These are phyloP conservation scores for Cryptosporidium felis DNA, from an alignment of 169 alveolate species.

Conservation along the genomic window DNA sequence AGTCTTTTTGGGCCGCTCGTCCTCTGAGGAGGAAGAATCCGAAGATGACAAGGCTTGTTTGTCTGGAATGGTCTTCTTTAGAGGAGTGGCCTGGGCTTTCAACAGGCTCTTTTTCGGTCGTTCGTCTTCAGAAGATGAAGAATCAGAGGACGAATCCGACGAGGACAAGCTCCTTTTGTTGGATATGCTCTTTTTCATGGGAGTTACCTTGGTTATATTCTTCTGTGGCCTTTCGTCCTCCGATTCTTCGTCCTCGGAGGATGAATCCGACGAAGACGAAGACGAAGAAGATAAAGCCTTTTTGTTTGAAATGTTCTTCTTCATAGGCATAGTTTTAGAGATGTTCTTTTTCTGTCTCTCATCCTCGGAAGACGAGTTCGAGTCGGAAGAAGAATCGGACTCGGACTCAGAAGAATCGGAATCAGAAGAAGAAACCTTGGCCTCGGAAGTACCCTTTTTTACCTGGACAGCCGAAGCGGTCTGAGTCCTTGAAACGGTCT, in stretches of 20 bases:
- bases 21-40: neutral
- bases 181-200: slow-evolving; percentile 6
- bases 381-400: neutral
- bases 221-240: slow-evolving; percentile 7
- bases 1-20: neutral
- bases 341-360: neutral
- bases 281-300: neutral
- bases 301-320: neutral
- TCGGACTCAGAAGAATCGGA: slow-evolving; percentile 21
- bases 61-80: neutral
- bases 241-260: slow-evolving; percentile 2
- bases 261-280: slow-evolving; percentile 18
- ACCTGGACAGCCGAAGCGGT: too few relatives aligned
- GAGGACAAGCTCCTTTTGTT: neutral
- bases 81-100: neutral
- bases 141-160: neutral
- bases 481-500: too few relatives aligned
- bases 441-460: too few relatives aligned
- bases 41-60: neutral
- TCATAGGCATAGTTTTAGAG: neutral
- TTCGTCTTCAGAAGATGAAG: slow-evolving; percentile 4
- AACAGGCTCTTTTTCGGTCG: neutral
- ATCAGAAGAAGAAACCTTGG: slow-evolving; percentile 36
- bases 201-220: neutral
- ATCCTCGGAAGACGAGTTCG: slow-evolving; percentile 20